Conservation (phyloP, 495 filamentous ascomycete genomes). For the Penicillium verhagenii region DNA sequence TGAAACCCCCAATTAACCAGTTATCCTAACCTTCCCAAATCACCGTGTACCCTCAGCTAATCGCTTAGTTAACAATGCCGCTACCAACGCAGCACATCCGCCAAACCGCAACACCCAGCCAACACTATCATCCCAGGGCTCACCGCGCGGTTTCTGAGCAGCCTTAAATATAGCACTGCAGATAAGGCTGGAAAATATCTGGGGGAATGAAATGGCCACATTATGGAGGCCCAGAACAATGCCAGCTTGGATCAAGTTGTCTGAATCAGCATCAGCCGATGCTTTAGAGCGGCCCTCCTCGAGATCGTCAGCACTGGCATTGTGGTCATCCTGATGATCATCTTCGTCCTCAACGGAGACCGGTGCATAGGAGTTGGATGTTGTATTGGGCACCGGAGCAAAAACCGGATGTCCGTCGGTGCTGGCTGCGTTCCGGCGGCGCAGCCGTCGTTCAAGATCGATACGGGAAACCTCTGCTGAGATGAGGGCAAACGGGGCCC, state of each 20-base stretch:
- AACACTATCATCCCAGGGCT: constrained; percentile 79
- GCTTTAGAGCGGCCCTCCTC: constrained; percentile 24
- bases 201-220: constrained; percentile 82
- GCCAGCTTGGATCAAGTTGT: constrained; percentile 64
- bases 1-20: neutral
- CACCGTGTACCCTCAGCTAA: constrained; percentile 37
- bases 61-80: constrained; percentile 62
- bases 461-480: constrained; percentile 79
- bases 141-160: constrained; percentile 79
- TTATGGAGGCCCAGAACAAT: constrained; percentile 91
- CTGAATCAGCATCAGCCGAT: constrained; percentile 12
- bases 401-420: constrained; percentile 1
- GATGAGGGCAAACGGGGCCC: constrained; percentile 92
- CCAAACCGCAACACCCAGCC: constrained; percentile 81
- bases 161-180: constrained; percentile 77
- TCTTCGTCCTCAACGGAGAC: constrained; percentile 12
- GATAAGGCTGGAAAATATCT: constrained; percentile 80
- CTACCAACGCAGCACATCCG: constrained; percentile 71
- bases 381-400: neutral
- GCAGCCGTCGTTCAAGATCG: constrained; percentile 64
- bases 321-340: neutral
- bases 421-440: constrained; percentile 34
- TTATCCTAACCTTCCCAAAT: neutral
- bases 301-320: constrained; percentile 23
- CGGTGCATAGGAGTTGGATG: constrained; percentile 10